Conservation (phyloP, 345 rosid species). For the Arabidopsis suecica region DNA sequence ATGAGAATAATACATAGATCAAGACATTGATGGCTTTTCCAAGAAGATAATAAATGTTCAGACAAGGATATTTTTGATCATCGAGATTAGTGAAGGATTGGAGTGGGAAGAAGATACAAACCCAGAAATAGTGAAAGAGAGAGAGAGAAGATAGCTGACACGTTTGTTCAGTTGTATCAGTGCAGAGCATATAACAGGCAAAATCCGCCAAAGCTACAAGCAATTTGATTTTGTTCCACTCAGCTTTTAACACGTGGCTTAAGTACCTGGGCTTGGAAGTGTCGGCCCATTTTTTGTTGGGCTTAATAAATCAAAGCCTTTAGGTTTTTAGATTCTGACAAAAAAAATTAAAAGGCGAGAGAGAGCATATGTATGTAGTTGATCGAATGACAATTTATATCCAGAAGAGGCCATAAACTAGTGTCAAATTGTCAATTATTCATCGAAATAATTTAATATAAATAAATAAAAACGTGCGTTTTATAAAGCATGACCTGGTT, state of each 20-base stretch:
- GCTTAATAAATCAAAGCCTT: conserved; percentile 11
- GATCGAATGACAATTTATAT: no score
- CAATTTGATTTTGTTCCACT: conserved; percentile 31
- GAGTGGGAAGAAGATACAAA: conserved; percentile 36
- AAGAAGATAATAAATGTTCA: conserved; percentile 35
- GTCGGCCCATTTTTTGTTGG: conserved; percentile 23
- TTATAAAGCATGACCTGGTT: no score
- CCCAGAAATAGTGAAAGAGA: conserved; percentile 30
- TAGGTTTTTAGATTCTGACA: no score
- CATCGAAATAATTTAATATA: no score
- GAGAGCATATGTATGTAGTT: no score
- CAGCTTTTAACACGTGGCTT: conserved; percentile 12
- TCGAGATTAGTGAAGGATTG: conserved; percentile 21
- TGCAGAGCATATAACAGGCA: conserved; percentile 44
- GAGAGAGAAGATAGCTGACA: conserved; percentile 43
- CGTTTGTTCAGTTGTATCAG: conserved; percentile 35
- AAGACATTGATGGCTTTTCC: conserved; percentile 30
- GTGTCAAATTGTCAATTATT: no score
- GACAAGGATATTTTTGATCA: conserved; percentile 15
- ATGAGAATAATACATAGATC: conserved; percentile 22
- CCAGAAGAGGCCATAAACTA: no score
- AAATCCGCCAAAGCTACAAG: conserved; percentile 36
- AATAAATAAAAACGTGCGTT: no score
- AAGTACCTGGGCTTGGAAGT: conserved; percentile 1
- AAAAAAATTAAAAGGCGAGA: no score